phyloP scores from a whole-genome alignment of 2,329 filamentous ascomycete species.

The Cercospora berteroae region DNA sequence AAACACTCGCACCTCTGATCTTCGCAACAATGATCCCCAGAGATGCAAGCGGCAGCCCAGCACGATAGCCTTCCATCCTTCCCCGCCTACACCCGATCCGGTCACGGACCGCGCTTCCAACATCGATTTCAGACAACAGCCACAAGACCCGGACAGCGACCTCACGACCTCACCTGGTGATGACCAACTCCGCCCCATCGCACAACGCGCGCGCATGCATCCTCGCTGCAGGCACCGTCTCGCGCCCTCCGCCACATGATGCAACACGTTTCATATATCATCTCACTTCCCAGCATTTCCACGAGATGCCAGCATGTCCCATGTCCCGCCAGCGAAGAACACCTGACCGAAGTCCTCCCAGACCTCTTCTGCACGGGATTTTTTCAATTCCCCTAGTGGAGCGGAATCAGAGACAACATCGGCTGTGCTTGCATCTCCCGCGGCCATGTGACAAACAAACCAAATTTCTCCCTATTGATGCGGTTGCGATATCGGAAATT shows the following conservation, averaged over 20 bases:
- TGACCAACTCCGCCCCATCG: neutral
- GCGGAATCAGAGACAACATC: neutral
- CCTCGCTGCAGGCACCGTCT: conserved; percentile 1
- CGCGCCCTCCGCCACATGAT: conserved; percentile 6
- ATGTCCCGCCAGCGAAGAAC: neutral
- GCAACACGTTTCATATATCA: conserved; percentile 7
- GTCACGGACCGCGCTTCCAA: neutral
- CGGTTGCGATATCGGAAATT: neutral
- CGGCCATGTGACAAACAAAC: neutral
- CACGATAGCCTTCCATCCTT: conserved; percentile 1
- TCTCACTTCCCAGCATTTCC: conserved; percentile 6
- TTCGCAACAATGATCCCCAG: neutral
- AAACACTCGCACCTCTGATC: neutral
- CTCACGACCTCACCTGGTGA: neutral
- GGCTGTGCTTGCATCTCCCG: neutral
- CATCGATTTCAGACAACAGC: neutral
- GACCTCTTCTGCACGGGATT: neutral
- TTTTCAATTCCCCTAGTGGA: neutral
- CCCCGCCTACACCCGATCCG: neutral
- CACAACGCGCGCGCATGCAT: neutral
- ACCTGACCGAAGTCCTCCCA: conserved; percentile 12
- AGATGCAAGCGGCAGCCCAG: neutral
- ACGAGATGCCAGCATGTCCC: conserved; percentile 11
- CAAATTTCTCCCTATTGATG: neutral
- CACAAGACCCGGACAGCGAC: neutral